Base-by-base conservation (phyloP, 2,329 filamentous ascomycete species). In the Zasmidium cellare region DNA sequence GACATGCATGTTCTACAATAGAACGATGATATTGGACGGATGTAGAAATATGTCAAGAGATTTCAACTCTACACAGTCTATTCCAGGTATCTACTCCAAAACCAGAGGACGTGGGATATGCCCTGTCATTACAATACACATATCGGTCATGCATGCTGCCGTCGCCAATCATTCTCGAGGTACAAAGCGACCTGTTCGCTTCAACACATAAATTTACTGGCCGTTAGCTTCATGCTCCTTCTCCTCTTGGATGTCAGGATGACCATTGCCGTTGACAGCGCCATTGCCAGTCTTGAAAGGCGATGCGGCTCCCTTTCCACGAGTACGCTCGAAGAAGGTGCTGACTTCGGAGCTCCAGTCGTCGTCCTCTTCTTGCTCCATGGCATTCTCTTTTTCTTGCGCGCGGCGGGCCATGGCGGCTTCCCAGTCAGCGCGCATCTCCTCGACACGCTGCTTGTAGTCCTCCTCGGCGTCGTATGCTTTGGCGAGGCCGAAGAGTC, bases 381-480 rank as follows among this genome's bases (percentile, higher is more conserved):
- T 70, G 9, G 71, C 68, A 35, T 62, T 67, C 46, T 76, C 76
- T 70, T 84, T 81, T 71, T 85, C 83, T 31, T 75, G 71, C 2
- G 71, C 64, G 67, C 81, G 82, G 58, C 76, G 74, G 22, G 79
- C 76, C 76, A 86, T 83, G 75, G 80, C 82, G 62, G 84, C 79
- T 25, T 79, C 74, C 76, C 79, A 82, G 44, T 81, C 79, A 2
- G 71, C 71, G 51, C 85, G 81, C 84, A 96, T 89, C 73, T 97
- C 93, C 67, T 87, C 83, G 62, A 97, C 89, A 44, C 70, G 92
- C 73, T 87, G 82, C 78, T 89, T 84, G 78, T 89, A 91, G 80
- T 97, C 93, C 51, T 87, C 79, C 62, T 90, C 87, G 7, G 92
- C 86, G 74, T 97, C 80, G 79, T 97, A 97, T 72, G 84, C 74